Conservation (phyloP, 176 grass and related monocot genomes). For the Bromus sterilis region DNA sequence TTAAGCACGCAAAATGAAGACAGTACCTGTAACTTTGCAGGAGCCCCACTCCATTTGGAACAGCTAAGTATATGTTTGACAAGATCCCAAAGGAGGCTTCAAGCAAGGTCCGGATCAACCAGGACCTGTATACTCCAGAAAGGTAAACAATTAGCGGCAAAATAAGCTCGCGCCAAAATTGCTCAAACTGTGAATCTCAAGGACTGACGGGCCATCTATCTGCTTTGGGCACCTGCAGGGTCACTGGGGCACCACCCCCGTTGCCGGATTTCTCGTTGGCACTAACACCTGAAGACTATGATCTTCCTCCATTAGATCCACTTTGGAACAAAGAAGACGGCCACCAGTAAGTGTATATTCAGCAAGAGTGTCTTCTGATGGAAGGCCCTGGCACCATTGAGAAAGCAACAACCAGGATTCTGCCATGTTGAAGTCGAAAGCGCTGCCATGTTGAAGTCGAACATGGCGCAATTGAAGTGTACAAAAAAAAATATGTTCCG, state of each 20-base stretch:
- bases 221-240: constrained; percentile 38
- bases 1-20: constrained; percentile 10
- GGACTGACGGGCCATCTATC: constrained; percentile 15
- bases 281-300: constrained; percentile 83
- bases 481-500: constrained; percentile 36
- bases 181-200: not conserved
- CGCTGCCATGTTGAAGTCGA: constrained; percentile 1
- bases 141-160: constrained; percentile 50
- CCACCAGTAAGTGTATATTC: constrained; percentile 8
- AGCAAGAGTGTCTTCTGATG: constrained; percentile 6
- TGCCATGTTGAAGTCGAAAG: constrained; percentile 5
- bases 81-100: constrained; percentile 95
- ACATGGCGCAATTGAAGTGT: constrained; percentile 21
- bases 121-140: constrained; percentile 86
- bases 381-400: not conserved
- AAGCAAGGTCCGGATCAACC: constrained; percentile 83
- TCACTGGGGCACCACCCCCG: constrained; percentile 55
- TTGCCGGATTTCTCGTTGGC: constrained; percentile 92
- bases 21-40: constrained; percentile 42
- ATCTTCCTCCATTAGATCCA: constrained; percentile 65
- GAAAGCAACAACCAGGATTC: constrained; percentile 4
- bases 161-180: not conserved
- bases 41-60: constrained; percentile 73
- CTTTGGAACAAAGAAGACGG: constrained; percentile 61
- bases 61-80: constrained; percentile 75